phyloP scores from a whole-genome alignment of 768 basidiomycete genomes.

The Rhizopogon vesiculosus region DNA sequence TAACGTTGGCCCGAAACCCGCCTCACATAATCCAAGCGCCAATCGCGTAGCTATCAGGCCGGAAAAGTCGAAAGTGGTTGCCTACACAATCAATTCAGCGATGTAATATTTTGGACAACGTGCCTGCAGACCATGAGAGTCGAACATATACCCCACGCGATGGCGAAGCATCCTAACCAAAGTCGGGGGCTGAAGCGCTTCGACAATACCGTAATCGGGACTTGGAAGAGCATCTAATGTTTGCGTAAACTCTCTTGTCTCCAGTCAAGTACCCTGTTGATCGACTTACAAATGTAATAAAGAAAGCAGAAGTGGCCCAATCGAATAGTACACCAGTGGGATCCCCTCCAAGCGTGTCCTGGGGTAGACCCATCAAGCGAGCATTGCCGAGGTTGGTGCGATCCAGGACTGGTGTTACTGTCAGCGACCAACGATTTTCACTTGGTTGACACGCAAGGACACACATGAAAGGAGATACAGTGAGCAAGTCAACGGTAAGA shows the following conservation, averaged over 20 bases:
- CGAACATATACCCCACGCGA: slow-evolving; percentile 67
- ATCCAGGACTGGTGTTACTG: slow-evolving; percentile 38
- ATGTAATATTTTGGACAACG: not conserved
- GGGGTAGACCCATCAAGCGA: slow-evolving; percentile 54
- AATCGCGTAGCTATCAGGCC: slow-evolving; percentile 12
- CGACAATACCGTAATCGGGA: slow-evolving; percentile 53
- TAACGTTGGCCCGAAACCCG: slow-evolving; percentile 13
- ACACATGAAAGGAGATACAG: slow-evolving; percentile 64
- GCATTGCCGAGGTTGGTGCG: slow-evolving; percentile 71
- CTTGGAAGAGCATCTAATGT: slow-evolving; percentile 49
- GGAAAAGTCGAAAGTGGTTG: slow-evolving; percentile 11
- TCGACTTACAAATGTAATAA: slow-evolving; percentile 58
- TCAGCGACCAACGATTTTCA: not conserved
- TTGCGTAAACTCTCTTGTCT: not conserved
- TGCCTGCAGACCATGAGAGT: slow-evolving; percentile 50
- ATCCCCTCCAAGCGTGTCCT: slow-evolving; percentile 59
- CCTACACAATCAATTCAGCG: not conserved
- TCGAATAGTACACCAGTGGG: slow-evolving; percentile 55
- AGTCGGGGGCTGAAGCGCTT: slow-evolving; percentile 57
- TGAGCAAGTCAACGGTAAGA: slow-evolving; percentile 57
- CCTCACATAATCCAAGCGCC: slow-evolving; percentile 13
- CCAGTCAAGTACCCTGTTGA: not conserved
- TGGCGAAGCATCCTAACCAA: slow-evolving; percentile 54
- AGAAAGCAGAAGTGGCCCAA: slow-evolving; percentile 67
- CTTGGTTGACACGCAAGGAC: not conserved